phyloP scores from a whole-genome alignment of 1,139 yeast species.

The Keqinozyma sinolaborantium region DNA sequence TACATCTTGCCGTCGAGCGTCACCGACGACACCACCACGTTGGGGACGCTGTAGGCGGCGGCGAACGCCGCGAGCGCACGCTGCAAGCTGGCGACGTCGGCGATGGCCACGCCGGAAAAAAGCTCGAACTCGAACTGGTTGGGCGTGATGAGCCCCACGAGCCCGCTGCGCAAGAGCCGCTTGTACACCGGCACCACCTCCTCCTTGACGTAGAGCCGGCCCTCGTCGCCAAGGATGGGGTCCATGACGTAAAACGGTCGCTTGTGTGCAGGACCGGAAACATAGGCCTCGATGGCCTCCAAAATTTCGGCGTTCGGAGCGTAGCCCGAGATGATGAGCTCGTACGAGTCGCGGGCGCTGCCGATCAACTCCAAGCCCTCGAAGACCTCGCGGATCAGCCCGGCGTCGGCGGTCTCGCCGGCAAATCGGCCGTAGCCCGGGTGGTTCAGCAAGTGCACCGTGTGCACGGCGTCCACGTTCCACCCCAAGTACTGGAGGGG shows the following conservation, averaged over 20 bases:
- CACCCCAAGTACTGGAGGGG: constrained; percentile 77
- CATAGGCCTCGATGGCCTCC: constrained; percentile 12
- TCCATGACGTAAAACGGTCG: constrained; percentile 61
- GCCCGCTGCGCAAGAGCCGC: constrained; percentile 44
- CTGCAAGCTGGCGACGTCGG: constrained; percentile 34
- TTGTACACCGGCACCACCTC: constrained; percentile 67
- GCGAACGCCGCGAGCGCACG: constrained; percentile 51
- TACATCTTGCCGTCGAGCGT: constrained; percentile 25
- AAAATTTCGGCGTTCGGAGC: constrained; percentile 37
- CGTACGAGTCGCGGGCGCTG: constrained; percentile 9
- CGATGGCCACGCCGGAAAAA: constrained; percentile 52
- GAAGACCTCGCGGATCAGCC: constrained; percentile 11
- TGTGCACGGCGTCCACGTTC: constrained; percentile 80
- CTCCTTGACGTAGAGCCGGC: constrained; percentile 71
- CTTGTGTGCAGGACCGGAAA: constrained; percentile 9
- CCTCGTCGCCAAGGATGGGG: constrained; percentile 95
- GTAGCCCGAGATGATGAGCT: constrained; percentile 33
- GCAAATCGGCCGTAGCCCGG: constrained; percentile 64
- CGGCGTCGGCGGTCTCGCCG: constrained; percentile 8
- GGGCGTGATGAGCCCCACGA: constrained; percentile 76
- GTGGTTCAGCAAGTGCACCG: constrained; percentile 80
- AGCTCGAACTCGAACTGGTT: constrained; percentile 88
- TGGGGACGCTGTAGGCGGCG: constrained; percentile 45
- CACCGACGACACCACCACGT: constrained; percentile 58
- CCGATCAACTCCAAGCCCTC: constrained; percentile 30